These are phyloP conservation scores for Paracorniculantispora psalliotae DNA, from an alignment of 2,329 filamentous ascomycete species.

Conservation along the genomic window DNA sequence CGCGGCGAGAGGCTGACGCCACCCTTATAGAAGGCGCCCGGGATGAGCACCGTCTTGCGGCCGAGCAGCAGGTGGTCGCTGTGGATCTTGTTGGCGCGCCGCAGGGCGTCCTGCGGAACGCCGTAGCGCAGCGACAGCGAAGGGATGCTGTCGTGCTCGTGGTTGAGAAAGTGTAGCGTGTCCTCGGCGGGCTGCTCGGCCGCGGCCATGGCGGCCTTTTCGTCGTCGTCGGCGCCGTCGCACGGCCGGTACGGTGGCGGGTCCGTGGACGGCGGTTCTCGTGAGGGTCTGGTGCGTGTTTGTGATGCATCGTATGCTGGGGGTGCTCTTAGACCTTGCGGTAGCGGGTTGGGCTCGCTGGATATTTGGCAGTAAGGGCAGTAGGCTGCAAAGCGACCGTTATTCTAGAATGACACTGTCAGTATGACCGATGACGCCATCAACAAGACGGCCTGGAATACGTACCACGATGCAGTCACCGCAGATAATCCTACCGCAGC, in stretches of 20 bases:
- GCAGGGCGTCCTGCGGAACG: constrained; percentile 58
- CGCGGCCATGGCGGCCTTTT: constrained; percentile 26
- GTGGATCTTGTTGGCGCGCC: constrained; percentile 63
- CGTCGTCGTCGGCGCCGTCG: background rate
- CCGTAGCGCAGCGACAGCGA: constrained; percentile 68
- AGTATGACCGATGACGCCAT: background rate
- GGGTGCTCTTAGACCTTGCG: constrained; percentile 63
- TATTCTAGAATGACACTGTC: constrained; percentile 45
- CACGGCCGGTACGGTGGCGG: background rate
- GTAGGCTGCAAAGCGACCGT: constrained; percentile 61
- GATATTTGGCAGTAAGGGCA: constrained; percentile 76
- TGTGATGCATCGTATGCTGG: constrained; percentile 51
- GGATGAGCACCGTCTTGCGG: constrained; percentile 66
- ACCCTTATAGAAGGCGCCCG: constrained; percentile 62
- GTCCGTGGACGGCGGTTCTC: background rate
- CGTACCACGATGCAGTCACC: constrained; percentile 61
- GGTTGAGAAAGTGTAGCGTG: constrained; percentile 69
- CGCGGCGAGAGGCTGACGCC: constrained; percentile 63
- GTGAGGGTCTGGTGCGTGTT: background rate
- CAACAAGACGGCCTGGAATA: constrained; percentile 12
- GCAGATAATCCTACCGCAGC: constrained; percentile 69
- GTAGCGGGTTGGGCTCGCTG: constrained; percentile 48
- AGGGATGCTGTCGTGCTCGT: constrained; percentile 60
- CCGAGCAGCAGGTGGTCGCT: constrained; percentile 67
- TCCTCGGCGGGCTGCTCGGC: constrained; percentile 56